Base-by-base conservation (phyloP, 2,329 filamentous ascomycete genomes). In the Xylariaceae sp. region DNA sequence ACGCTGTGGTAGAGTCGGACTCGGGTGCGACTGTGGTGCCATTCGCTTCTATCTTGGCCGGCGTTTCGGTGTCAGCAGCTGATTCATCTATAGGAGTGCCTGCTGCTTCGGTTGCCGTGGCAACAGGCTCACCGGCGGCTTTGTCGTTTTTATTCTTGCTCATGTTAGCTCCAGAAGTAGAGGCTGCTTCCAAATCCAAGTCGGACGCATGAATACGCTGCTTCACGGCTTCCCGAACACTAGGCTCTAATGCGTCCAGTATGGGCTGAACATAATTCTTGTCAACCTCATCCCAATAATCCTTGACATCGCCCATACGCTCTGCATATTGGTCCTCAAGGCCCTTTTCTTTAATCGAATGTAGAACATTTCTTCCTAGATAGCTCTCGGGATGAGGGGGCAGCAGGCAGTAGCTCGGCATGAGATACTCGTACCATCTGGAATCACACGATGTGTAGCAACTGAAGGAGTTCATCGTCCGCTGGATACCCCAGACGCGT, bases 381-480 rank as follows among this genome's bases (percentile, higher is more conserved):
- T 82, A 96, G 57, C 89, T 95, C 58, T 87, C 86, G 0, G 92
- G 92, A 68, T 97, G 92, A 0, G 94, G 94, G 18, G 94, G 94
- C 30, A 99, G 75, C 63, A 99, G 88, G 53, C 88, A 90, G 72
- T 97, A 91, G 40, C 88, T 94, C 2, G 94, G 94, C 70, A 99
- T 89, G 49, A 99, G 77, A 68, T 99, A 99, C 74, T 99, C 94
- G 73, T 99, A 99, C 79, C 92, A 95, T 62, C 94, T 81, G 22
- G 91, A 96, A 72, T 99, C 94, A 72, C 92, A 96, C 52, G 89
- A 82, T 68, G 95, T 88, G 72, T 99, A 99, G 72, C 89, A 92
- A 71, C 89, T 96, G 76, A 97, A 99, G 62, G 85, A 84, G 61
- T 92, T 92, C 68, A 87, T 92, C 0, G 92, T 95, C 48, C 90